Base-by-base conservation (phyloP, 352 stramenopile species). In the Phytopythium kandeliae region DNA sequence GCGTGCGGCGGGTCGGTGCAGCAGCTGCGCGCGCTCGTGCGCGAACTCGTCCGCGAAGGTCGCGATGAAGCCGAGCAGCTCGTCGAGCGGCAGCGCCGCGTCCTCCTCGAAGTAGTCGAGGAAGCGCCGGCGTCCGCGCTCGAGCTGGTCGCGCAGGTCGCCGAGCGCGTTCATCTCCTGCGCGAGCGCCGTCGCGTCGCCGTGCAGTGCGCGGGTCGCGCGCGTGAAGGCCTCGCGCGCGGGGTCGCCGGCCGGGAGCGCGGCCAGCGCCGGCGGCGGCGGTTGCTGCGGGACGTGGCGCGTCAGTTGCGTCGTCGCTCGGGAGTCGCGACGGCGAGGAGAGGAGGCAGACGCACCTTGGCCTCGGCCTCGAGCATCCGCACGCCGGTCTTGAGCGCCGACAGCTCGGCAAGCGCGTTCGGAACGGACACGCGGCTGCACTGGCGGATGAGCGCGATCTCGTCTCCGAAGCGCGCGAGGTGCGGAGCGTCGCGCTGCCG, bases 81-180 rank as follows among this genome's bases (percentile, higher is more conserved):
- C 79, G 48, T 92, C 82, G 21, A 92, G 55, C 35, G 83, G 72
- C 24, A 85, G 54, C 0, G 62, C 67, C 21, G 78, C 77, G 34
- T 87, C 69, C 55, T 92, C 82, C 55, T 89, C 79, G 31, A 92
- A 87, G 38, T 89, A 89, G 35, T 79, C 68, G 26, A 89, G 59
- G 61, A 90, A 89, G 12, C 69, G 51, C 37, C 67, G 63, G 72
- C 71, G 80, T 79, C 91, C 63, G 42, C 67, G 63, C 15, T 77
- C 61, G 33, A 92, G 42, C 48, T 74, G 58, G 25, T 82, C 63
- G 10, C 86, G 59, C 3, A 82, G 54, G 3, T 62, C 45, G 28
- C 73, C 63, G 35, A 89, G 41, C 7, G 57, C 65, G 6, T 78
- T 52, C 40, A 92, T 55, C 36, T 89, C 71, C 51, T 65, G 67